These are phyloP conservation scores for Trypanosoma platydactyli DNA, from an alignment of 208 protist genomes.

Conservation along the genomic window DNA sequence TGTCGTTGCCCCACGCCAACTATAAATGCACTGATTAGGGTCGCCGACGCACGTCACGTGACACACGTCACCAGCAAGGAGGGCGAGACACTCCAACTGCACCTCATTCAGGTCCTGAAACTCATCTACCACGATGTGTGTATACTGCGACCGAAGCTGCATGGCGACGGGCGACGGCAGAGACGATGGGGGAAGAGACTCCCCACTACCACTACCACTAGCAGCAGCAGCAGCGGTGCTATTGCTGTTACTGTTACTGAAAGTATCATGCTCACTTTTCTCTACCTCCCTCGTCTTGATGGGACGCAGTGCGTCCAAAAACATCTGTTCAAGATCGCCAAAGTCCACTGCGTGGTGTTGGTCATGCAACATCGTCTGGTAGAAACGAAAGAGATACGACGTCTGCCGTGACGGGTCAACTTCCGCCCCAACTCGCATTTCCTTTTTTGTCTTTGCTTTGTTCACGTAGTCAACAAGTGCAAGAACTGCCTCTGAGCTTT, in stretches of 20 bases:
- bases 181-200: neutral
- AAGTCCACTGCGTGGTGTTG: slow-evolving; percentile 79
- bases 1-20: slow-evolving; percentile 78
- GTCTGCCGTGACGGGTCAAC: slow-evolving; percentile 57
- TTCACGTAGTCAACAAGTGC: slow-evolving; percentile 69
- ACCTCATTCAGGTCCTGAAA: slow-evolving; percentile 90
- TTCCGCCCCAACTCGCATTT: slow-evolving; percentile 34
- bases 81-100: slow-evolving; percentile 80
- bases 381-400: slow-evolving; percentile 69
- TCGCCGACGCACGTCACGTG: slow-evolving; percentile 88
- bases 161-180: slow-evolving; percentile 37
- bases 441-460: slow-evolving; percentile 62
- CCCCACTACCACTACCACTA: too few relatives aligned
- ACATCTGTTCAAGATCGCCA: slow-evolving; percentile 79
- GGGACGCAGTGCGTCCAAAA: slow-evolving; percentile 59
- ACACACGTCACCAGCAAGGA: slow-evolving; percentile 75
- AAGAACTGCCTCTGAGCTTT: slow-evolving; percentile 55
- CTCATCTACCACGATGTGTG: slow-evolving; percentile 89
- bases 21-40: slow-evolving; percentile 91
- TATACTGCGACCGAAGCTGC: slow-evolving; percentile 51
- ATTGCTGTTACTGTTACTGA: slow-evolving; percentile 18
- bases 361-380: slow-evolving; percentile 69
- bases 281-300: slow-evolving; percentile 1
- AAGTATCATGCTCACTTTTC: slow-evolving; percentile 2
- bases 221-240: neutral